These are phyloP conservation scores for Irpex lacteus DNA, from an alignment of 1,284 basidiomycete species.

Conservation along the genomic window DNA sequence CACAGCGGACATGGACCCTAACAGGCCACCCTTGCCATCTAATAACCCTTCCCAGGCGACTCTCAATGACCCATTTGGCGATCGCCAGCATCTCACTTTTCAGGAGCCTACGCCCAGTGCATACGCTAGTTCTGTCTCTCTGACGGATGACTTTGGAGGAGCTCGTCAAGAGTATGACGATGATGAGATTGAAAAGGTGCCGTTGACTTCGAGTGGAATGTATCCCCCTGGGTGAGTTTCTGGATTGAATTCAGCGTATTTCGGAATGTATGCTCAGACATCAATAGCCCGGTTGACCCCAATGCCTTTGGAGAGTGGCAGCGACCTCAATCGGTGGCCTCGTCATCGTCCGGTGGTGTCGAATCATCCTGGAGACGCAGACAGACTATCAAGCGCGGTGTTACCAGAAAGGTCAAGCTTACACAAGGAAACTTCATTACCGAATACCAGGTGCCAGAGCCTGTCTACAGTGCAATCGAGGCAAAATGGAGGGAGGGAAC, in stretches of 20 bases:
- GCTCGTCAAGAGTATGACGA: constrained; percentile 50
- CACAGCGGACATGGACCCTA: constrained; percentile 39
- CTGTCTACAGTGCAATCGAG: constrained; percentile 85
- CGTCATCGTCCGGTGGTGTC: constrained; percentile 60
- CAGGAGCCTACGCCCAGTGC: constrained; percentile 45
- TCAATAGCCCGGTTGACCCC: constrained; percentile 55
- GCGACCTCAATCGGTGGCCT: constrained; percentile 63
- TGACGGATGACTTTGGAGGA: constrained; percentile 52
- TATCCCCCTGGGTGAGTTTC: constrained; percentile 69
- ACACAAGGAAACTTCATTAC: constrained; percentile 90
- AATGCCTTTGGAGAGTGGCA: constrained; percentile 62
- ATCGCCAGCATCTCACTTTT: constrained; percentile 61
- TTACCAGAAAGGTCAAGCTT: constrained; percentile 91
- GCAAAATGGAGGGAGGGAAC: constrained; percentile 63
- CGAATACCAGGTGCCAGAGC: constrained; percentile 89
- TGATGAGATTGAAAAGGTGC: constrained; percentile 70
- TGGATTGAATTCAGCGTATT: constrained; percentile 1
- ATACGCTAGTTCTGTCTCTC: constrained; percentile 51
- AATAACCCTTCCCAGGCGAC: constrained; percentile 30
- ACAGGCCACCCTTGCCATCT: constrained; percentile 42
- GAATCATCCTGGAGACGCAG: constrained; percentile 82
- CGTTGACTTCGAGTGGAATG: constrained; percentile 62
- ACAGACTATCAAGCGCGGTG: constrained; percentile 89
- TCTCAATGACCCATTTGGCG: constrained; percentile 61
- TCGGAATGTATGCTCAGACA: constrained; percentile 4